A percentile compares a stretch with the other conserved stretches of the same genome.
phyloP scores from a whole-genome alignment of 2,329 filamentous ascomycete genomes.

The Fusarium sambucinum region DNA sequence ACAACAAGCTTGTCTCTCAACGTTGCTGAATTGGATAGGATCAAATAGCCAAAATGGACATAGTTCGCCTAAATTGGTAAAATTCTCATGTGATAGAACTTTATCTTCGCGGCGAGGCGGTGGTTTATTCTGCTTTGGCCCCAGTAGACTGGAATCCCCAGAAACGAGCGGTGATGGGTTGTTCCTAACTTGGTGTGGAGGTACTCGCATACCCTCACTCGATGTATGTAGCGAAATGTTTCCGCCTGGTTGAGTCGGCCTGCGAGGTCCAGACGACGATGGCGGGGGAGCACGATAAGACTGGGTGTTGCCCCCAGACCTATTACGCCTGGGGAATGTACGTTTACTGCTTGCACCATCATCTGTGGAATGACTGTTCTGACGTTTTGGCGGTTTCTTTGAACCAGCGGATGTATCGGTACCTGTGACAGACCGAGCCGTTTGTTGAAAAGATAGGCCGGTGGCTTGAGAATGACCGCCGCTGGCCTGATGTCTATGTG shows the following conservation, averaged over 20 bases:
- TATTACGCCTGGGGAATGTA: conserved; percentile 15
- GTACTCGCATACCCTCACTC: background rate
- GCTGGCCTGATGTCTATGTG: conserved; percentile 8
- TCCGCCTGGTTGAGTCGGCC: background rate
- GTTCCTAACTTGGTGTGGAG: conserved; percentile 1
- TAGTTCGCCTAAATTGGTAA: conserved; percentile 18
- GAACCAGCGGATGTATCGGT: conserved; percentile 14
- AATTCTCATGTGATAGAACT: conserved; percentile 13
- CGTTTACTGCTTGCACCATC: conserved; percentile 22
- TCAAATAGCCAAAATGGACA: conserved; percentile 33
- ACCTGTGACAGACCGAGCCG: conserved; percentile 9
- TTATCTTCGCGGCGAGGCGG: background rate
- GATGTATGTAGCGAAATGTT: background rate
- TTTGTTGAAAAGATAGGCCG: background rate
- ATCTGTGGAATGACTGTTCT: conserved; percentile 33
- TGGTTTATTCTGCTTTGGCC: background rate
- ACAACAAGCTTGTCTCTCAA: conserved; percentile 29
- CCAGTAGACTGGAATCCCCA: background rate
- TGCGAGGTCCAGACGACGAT: background rate
- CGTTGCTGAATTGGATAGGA: conserved; percentile 16
- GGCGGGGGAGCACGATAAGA: background rate
- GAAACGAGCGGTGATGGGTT: background rate
- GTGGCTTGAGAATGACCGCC: conserved; percentile 3
- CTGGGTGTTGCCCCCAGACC: background rate
- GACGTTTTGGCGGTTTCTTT: conserved; percentile 33